Conservation (phyloP, 306 rosid genomes). For the Carpinus fangiana region DNA sequence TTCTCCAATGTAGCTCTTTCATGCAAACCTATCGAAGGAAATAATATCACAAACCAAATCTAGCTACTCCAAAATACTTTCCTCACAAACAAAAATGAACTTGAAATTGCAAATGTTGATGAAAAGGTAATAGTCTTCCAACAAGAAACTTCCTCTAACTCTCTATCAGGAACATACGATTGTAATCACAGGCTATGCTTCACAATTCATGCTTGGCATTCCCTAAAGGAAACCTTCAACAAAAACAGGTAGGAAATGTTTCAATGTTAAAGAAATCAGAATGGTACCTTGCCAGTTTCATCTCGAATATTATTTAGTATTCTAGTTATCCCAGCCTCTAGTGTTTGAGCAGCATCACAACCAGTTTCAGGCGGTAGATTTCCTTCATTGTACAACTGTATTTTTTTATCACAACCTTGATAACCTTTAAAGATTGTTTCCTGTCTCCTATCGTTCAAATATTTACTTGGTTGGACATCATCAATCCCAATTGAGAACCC, state of each 20-base stretch:
- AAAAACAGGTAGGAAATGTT: constrained; percentile 16
- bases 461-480: constrained; percentile 83
- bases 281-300: constrained; percentile 63
- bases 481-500: constrained; percentile 97
- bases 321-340: constrained; percentile 62
- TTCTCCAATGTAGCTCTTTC: constrained; percentile 88
- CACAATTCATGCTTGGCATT: background rate
- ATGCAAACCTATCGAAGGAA: constrained; percentile 64
- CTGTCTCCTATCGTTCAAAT: constrained; percentile 49
- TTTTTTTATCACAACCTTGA: constrained; percentile 54
- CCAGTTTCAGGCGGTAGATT: constrained; percentile 71
- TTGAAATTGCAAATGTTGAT: background rate
- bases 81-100: background rate
- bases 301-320: constrained; percentile 66
- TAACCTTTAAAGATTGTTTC: constrained; percentile 56
- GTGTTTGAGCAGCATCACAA: constrained; percentile 91
- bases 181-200: background rate
- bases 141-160: background rate
- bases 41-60: constrained; percentile 7
- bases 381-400: constrained; percentile 62
- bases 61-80: constrained; percentile 11
- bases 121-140: background rate
- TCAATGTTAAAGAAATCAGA: constrained; percentile 10
- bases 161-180: background rate
- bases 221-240: background rate